Evolutionary conservation across 805 yeast genomes (phyloP), one percentile per base, ranked within the genome.

Genomic region (Saccharomyces paradoxus): DNA sequence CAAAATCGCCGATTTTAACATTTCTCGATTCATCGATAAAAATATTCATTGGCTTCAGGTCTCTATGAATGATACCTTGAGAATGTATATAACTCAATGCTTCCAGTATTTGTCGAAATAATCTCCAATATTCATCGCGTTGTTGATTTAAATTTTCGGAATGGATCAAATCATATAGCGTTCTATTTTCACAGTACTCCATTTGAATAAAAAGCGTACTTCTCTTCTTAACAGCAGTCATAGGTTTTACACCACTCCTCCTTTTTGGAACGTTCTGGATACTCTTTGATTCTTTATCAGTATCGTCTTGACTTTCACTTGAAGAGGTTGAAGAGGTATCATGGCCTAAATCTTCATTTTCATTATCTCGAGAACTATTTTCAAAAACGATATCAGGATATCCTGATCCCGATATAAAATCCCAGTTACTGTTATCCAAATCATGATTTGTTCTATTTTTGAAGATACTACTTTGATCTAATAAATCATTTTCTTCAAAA

Each of bases 151-250:
- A 74, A 0, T 89, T 90, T 55, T 85, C 88, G 46, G 81, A 80
- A 53, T 77, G 80, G 49, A 94, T 92, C 57, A 94, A 73, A 71
- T 94, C 96, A 51, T 80, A 79, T 29, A 94, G 71, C 0, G 99
- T 92, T 55, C 88, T 89, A 65, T 92, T 94, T 64, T 94, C 99
- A 71, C 99, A 94, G 63, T 94, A 94, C 69, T 94, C 99, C 99
- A 94, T 94, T 66, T 94, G 99, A 60, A 94, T 94, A 67, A 88
- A 94, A 30, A 94, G 71, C 0, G 96, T 89, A 52, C 91, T 86
- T 58, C 75, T 75, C 48, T 73, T 69, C 55, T 73, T 74, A 10
- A 46, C 37, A 9, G 26, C 41, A 17, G 2, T 32, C 29, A 30
- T 46, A 13, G 46, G 26, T 41, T 49, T 57, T 9, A 41, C 28